These are phyloP conservation scores for Annulohypoxylon bovei DNA, from an alignment of 495 filamentous ascomycete species.

Conservation along the genomic window DNA sequence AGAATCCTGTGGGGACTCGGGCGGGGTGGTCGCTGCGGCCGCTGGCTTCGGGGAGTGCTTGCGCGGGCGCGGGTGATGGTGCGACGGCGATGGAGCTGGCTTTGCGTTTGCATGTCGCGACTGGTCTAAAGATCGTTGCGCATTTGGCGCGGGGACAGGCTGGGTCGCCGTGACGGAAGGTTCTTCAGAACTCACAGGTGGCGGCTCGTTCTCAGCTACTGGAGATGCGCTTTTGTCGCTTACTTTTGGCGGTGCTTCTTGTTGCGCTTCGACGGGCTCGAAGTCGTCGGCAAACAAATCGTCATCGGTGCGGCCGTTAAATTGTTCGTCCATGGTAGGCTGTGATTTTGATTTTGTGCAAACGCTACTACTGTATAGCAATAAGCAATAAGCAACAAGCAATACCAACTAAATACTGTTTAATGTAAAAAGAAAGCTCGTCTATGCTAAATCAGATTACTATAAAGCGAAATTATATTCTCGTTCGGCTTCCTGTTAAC, in stretches of 20 bases:
- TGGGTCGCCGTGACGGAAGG: background rate
- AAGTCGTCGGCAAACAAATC: constrained; percentile 63
- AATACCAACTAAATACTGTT: background rate
- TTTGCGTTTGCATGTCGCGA: constrained; percentile 49
- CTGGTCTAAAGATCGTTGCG: constrained; percentile 47
- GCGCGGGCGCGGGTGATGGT: constrained; percentile 36
- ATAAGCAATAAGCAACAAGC: background rate
- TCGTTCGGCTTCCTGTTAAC: background rate
- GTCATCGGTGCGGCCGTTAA: constrained; percentile 61
- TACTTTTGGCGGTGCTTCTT: background rate
- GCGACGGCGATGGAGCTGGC: constrained; percentile 17
- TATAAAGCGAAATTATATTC: background rate
- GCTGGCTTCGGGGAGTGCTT: constrained; percentile 40
- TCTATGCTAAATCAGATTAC: background rate
- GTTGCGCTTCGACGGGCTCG: constrained; percentile 50
- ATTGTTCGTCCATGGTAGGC: constrained; percentile 56
- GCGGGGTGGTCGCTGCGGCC: constrained; percentile 12
- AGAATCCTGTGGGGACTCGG: constrained; percentile 13
- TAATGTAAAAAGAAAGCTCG: background rate
- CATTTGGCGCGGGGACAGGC: constrained; percentile 4
- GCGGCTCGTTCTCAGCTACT: background rate
- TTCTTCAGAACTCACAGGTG: constrained; percentile 1
- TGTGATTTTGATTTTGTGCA: background rate
- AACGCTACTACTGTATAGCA: background rate
- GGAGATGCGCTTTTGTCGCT: background rate